Base-by-base conservation (phyloP, 495 filamentous ascomycete genomes). In the Penicillium dipodomyicola region DNA sequence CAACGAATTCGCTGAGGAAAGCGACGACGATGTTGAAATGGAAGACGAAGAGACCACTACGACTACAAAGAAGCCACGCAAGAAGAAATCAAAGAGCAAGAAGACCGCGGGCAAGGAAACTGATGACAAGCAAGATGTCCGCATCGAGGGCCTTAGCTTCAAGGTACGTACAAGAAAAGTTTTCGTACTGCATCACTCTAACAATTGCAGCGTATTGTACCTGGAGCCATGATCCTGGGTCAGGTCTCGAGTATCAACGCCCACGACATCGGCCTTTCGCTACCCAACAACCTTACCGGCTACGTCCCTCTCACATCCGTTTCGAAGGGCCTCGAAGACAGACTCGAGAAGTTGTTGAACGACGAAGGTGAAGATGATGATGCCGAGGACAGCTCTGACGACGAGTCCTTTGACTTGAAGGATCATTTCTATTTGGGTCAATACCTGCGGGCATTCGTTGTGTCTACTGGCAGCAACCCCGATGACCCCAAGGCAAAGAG, bases 211-310 rank as follows among this genome's bases (percentile, higher is more conserved):
- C 86, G 88, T 49, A 73, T 97, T 57, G 83, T 87, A 29, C 84
- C 87, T 56, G 94, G 94, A 46, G 88, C 90, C 32, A 72, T 97
- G 63, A 84, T 97, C 1, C 82, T 98, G 44, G 93, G 92, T 35
- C 89, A 93, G 64, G 78, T 98, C 40, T 84, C 85, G 35, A 87
- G 87, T 64, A 89, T 98, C 68, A 92, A 87, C 59, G 68, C 81
- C 41, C 80, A 88, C 56, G 87, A 96, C 67, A 73, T 98, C 57
- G 81, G 83, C 22, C 72, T 98, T 56, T 85, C 91, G 19, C 75
- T 97, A 22, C 91, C 95, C 14, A 98, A 97, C 68, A 96, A 95
- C 65, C 82, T 97, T 12, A 87, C 84, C 49, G 95, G 94, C 40
- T 94, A 90, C 71, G 84, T 96, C 8, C 83, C 95, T 43, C 82